Evolutionary conservation across 169 alveolate genomes (phyloP), one percentile per base, ranked within the genome.

Genomic region (Eimeria sp.): DNA sequence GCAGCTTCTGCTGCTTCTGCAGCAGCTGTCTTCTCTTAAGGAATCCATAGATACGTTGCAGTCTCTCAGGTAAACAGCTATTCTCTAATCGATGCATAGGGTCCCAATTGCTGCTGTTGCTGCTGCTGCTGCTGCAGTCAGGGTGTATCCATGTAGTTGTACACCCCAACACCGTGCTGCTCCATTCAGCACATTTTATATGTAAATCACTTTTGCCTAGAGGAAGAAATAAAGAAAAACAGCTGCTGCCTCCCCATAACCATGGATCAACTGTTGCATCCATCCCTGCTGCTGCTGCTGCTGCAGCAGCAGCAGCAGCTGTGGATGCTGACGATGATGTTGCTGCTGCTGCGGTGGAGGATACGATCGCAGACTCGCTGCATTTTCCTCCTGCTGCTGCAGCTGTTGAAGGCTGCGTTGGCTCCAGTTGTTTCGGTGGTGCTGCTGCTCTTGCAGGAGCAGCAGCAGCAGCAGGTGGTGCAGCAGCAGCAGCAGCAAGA

Each of bases 41-140:
- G 51, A 75, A 75, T 6, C 86, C 11, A 40, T 75, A 75, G 22
- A 75, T n/a, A 18, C 86, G 86, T 54, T 75, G 86, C 57, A 75
- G 86, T 54, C 86, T 75, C 47, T n/a, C 51, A 7, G 57, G 54
- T 7, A 75, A 10, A 4, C 86, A 75, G 5, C 86, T 75, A 54
- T 43, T 43, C 20, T 40, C 86, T 30, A n/a, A 75, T 54, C 51
- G 63, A 10, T 75, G 43, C 30, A n/a, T 9, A 9, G 57, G 51
- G 3, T 54, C 34, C 30, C 86, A 16, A n/a, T 54, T 40, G 86
- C 54, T 75, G 86, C 57, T 75, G 86, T 57, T 75, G 86, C 27
- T 40, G 86, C 54, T 75, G 86, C 86, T 75, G 54, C 86, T 75
- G 86, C 86, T 75, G 86, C 86, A 75, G 86, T 75, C 86, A 0